These are phyloP conservation scores for Pouteria glomerata DNA, from an alignment of 148 eudicot genomes.

Conservation along the genomic window DNA sequence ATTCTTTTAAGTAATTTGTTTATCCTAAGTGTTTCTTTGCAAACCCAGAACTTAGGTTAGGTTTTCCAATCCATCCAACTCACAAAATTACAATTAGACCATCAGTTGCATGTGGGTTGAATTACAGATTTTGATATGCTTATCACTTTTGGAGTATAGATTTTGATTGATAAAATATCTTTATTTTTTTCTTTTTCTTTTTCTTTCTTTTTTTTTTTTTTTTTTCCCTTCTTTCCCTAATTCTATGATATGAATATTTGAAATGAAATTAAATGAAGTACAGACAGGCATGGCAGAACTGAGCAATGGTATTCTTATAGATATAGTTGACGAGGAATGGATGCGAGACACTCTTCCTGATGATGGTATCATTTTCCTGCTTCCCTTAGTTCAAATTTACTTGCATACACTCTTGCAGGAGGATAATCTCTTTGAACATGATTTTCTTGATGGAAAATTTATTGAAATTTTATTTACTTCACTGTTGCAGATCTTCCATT, in stretches of 20 bases:
- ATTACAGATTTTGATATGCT: not conserved
- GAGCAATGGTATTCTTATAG: slow-evolving; percentile 70
- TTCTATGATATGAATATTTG: too few relatives aligned
- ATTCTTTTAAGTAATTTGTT: not conserved
- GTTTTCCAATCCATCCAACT: not conserved
- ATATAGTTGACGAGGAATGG: slow-evolving; percentile 90
- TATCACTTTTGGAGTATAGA: not conserved
- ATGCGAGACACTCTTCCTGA: slow-evolving; percentile 85
- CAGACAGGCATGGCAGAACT: slow-evolving; percentile 46
- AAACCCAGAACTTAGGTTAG: not conserved
- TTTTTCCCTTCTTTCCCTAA: too few relatives aligned
- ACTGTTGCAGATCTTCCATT: slow-evolving; percentile 51
- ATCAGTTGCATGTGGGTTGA: not conserved
- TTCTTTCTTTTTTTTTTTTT: too few relatives aligned
- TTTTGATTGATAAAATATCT: not conserved
- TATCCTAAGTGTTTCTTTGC: not conserved
- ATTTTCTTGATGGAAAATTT: not conserved
- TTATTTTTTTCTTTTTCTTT: too few relatives aligned
- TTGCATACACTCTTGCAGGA: not conserved
- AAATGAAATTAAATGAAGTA: not conserved
- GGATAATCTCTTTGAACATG: not conserved
- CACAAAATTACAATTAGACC: not conserved
- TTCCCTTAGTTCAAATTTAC: not conserved
- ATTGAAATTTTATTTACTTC: not conserved
- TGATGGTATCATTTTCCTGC: slow-evolving; percentile 45